Base-by-base conservation (phyloP, 163 green algal genomes). In the Coccomyxa subellipsoidea region DNA sequence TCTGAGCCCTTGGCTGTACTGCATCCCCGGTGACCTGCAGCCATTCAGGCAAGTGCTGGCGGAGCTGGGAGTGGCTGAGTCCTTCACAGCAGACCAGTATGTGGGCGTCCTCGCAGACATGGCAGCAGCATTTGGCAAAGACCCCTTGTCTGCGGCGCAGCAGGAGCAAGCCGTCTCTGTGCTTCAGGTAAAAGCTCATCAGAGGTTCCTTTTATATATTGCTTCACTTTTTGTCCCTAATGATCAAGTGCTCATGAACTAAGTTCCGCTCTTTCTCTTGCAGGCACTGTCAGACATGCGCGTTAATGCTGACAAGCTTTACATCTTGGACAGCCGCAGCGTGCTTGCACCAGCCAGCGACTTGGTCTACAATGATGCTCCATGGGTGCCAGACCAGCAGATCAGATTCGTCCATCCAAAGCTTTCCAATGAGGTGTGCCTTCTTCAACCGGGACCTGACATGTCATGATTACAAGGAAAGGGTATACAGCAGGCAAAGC, bases 331-430 rank as follows among this genome's bases (percentile, higher is more conserved):
- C 80, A 83, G 85, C 8, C 36, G 75, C 9, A 89, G 88, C 6
- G 79, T 92, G 34, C 77, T 96, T 76, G 53, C 69, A 32, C 53
- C 79, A 1, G 88, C 89, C 4, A 72, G 15, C 7, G 83, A 93
- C 69, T 87, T 95, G 35, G 87, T 89, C 0, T 96, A 87, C 88
- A 94, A 96, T 79, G 93, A 96, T 72, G 93, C 93, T 8, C 91
- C 91, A 0, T 96, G 93, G 93, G 69, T 94, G 53, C 81, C 84
- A 59, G 66, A 69, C 0, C 54, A 78, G 39, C 80, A 82, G 34
- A 36, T 81, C 18, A 82, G 71, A 7, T 87, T 94, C 34, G 86
- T 94, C 53, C 90, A 96, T 78, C 88, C 93, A 12, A 89, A 90
- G 31, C 85, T 95, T 35, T 92, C 88, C 25, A 87, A 92, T 40